Base-by-base conservation (phyloP, 805 yeast species). In the Wickerhamiella lipophila region DNA sequence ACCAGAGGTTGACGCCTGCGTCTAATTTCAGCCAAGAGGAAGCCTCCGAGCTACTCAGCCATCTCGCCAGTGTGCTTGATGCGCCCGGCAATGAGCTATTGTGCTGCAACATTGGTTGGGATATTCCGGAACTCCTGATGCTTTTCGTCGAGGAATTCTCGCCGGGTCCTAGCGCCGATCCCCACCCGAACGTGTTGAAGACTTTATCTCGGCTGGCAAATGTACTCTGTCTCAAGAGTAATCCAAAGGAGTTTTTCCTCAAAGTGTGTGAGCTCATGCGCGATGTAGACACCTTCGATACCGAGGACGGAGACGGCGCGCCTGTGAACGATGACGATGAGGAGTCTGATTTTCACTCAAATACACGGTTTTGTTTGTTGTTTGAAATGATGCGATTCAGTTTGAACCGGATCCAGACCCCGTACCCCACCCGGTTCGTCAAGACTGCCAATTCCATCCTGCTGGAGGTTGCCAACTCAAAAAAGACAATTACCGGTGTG, bases 71-170 rank as follows among this genome's bases (percentile, higher is more conserved):
- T 2, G 54, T 87, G 12, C 55, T 64, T 9, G 67, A 64, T 0
- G 29, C 34, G 27, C 42, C 42, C 13, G 41, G 59, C 0, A 62
- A 81, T 59, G 68, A 70, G 15, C 72, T 71, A 9, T 63, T 85
- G 26, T 68, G 78, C 0, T 69, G 73, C 40, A 82, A 80, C 55
- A 77, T 87, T 52, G 95, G 94, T 1, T 88, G 96, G 96, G 96
- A 88, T 62, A 60, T 88, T n/a, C 95, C 95, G 0, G 73, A 72
- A 27, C 64, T 83, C 46, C 55, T 88, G 6, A 58, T 85, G 41
- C 69, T 70, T 8, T 83, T 72, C 60, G 60, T 81, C n/a, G 60
- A 53, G 34, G 45, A 42, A 4, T 57, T 53, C 47, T 36, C 40
- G 23, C 50, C 19, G 16, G 42, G 49, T 3, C 50, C 45, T 29